Base-by-base conservation (phyloP, 1,284 basidiomycete species). In the Microbotryum saponariae region DNA sequence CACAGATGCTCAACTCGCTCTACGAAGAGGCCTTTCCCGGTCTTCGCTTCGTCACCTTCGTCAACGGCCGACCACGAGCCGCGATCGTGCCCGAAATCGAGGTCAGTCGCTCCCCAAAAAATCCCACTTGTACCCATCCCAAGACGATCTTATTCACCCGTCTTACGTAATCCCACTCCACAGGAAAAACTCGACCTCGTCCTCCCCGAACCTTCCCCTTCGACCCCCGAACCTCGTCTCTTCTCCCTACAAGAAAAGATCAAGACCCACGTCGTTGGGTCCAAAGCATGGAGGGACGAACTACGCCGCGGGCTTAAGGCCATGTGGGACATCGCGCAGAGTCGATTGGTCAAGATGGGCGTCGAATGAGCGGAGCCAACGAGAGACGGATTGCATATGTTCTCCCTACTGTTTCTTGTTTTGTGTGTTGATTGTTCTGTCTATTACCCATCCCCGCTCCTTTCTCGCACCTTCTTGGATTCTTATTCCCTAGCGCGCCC, bases 21-120 rank as follows among this genome's bases (percentile, higher is more conserved):
- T 94, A 93, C 72, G 88, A 90, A 73, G 77, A 73, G 29, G 77
- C 77, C 56, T 94, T 85, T 71, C 85, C 87, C 0, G 84, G 85
- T 2, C 75, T 94, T 63, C 80, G 86, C 29, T 94, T 89, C 73
- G 88, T 93, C 76, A 93, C 90, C 4, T 94, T 92, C 72, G 91
- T 94, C 51, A 89, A 91, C 72, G 89, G 89, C 42, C 81, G 91
- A 60, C 81, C 82, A 59, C 79, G 91, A 52, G 80, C 81, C 31
- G 80, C 76, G 52, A 85, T 94, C 68, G 84, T 84, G 51, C 80
- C 83, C 65, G 89, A 91, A 76, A 84, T 94, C 80, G 88, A 92
- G 54, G 67, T 68, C 23, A 37, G 64, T 47, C 31, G 37, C 10
- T 18, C 37, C 1, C 31, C 1, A 31, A 31, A 27, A 16, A 42